These are phyloP conservation scores for Alternaria triticimaculans DNA, from an alignment of 2,329 filamentous ascomycete genomes.

Conservation along the genomic window DNA sequence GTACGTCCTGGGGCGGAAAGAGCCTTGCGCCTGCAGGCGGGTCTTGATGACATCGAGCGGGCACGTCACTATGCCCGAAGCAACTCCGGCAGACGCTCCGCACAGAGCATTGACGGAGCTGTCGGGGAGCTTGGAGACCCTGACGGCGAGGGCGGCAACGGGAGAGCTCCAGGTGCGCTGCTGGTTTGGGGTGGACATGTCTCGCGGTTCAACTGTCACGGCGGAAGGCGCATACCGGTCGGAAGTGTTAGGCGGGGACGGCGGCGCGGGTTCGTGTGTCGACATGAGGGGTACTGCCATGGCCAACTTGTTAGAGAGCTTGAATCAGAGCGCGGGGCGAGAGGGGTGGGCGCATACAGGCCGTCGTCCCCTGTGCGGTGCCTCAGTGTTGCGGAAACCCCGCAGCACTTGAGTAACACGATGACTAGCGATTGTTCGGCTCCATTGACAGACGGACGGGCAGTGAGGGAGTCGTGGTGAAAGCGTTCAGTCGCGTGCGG, in stretches of 20 bases:
- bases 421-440: slow-evolving; percentile 50
- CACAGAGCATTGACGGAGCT: slow-evolving; percentile 78
- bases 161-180: slow-evolving; percentile 29
- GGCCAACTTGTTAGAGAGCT: slow-evolving; percentile 28
- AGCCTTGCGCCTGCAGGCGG: slow-evolving; percentile 93
- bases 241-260: slow-evolving; percentile 42
- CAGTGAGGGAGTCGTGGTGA: neutral
- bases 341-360: slow-evolving; percentile 35
- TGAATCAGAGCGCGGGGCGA: neutral
- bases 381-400: slow-evolving; percentile 52
- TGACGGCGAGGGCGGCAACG: slow-evolving; percentile 48
- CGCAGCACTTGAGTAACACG: slow-evolving; percentile 52
- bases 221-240: slow-evolving; percentile 45
- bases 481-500: neutral
- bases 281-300: slow-evolving; percentile 46
- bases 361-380: slow-evolving; percentile 48
- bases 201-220: slow-evolving; percentile 17
- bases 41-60: slow-evolving; percentile 99
- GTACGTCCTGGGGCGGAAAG: slow-evolving; percentile 67
- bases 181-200: slow-evolving; percentile 25
- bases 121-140: slow-evolving; percentile 58
- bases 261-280: slow-evolving; percentile 43
- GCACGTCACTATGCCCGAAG: slow-evolving; percentile 92
- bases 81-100: slow-evolving; percentile 87
- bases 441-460: slow-evolving; percentile 47